These are phyloP conservation scores for Candida sonorensis DNA, from an alignment of 805 yeast genomes.

Conservation along the genomic window DNA sequence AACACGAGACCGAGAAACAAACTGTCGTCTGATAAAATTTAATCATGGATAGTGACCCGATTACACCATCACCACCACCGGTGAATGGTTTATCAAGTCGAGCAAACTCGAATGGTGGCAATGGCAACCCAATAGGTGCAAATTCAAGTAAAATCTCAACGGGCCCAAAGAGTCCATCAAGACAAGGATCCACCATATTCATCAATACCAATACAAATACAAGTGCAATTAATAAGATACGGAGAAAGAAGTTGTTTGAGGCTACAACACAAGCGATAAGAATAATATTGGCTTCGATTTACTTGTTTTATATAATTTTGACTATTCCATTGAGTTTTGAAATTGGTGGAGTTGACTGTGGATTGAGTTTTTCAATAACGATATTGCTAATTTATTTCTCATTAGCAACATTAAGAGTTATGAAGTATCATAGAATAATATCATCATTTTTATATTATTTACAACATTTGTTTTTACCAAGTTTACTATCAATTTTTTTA, in stretches of 20 bases:
- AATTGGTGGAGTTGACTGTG: constrained; percentile 87
- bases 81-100: too few species aligned
- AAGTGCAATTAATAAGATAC: not conserved
- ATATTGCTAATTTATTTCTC: constrained; percentile 63
- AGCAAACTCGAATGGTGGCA: too few species aligned
- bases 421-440: constrained; percentile 38
- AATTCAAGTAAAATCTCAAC: too few species aligned
- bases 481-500: constrained; percentile 63
- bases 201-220: constrained; percentile 1
- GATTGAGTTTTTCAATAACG: constrained; percentile 74
- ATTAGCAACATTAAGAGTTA: constrained; percentile 64
- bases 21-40: too few species aligned
- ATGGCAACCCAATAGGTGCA: too few species aligned
- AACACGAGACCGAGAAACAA: too few species aligned
- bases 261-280: constrained; percentile 21
- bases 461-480: constrained; percentile 80
- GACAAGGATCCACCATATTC: constrained; percentile 1
- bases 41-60: too few species aligned
- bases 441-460: constrained; percentile 56
- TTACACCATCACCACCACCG: too few species aligned
- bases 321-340: constrained; percentile 93
- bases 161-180: too few species aligned
- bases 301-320: constrained; percentile 61
- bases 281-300: constrained; percentile 46
- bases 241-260: constrained; percentile 9